phyloP scores from a whole-genome alignment of 805 yeast genomes.

The Metschnikowia picachoensis region DNA sequence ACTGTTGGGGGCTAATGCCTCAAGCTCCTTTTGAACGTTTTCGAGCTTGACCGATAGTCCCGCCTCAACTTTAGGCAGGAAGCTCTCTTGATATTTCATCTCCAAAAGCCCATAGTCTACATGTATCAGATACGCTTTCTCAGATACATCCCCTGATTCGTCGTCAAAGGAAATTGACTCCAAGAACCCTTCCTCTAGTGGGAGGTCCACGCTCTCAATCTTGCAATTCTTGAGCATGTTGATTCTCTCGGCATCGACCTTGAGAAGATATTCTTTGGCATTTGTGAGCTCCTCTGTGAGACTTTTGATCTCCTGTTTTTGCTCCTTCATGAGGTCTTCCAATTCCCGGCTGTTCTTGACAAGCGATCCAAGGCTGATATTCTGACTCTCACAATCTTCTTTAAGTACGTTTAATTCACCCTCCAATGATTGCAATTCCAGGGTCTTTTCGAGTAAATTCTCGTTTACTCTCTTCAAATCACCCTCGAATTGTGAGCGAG shows the following conservation, averaged over 20 bases:
- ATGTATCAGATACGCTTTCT: slow-evolving; percentile 45
- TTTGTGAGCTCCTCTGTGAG: slow-evolving; percentile 32
- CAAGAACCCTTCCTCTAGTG: slow-evolving; percentile 57
- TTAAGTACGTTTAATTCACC: slow-evolving; percentile 35
- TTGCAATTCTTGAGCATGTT: slow-evolving; percentile 68
- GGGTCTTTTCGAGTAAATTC: slow-evolving; percentile 19
- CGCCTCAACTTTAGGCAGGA: slow-evolving; percentile 37
- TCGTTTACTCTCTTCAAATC: slow-evolving; percentile 26
- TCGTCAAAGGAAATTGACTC: slow-evolving; percentile 61
- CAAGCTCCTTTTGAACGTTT: slow-evolving; percentile 36
- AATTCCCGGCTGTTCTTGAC: slow-evolving; percentile 2
- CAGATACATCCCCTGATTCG: slow-evolving; percentile 32
- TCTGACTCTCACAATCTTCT: slow-evolving; percentile 18
- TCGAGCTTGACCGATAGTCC: slow-evolving; percentile 34
- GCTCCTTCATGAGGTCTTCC: slow-evolving; percentile 29
- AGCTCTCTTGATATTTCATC: slow-evolving; percentile 39
- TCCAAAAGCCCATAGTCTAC: slow-evolving; percentile 52
- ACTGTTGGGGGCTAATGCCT: slow-evolving; percentile 67
- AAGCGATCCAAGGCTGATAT: neutral
- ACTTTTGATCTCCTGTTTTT: slow-evolving; percentile 28
- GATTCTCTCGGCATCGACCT: slow-evolving; percentile 51
- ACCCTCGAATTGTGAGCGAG: slow-evolving; percentile 25
- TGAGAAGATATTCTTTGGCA: slow-evolving; percentile 52
- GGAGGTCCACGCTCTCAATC: slow-evolving; percentile 62
- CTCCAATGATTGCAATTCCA: slow-evolving; percentile 13